A percentile compares a stretch with the other conserved stretches of the same genome.
Conservation (phyloP, 1,284 basidiomycete species). For the Boletellus dicymbophilus region DNA sequence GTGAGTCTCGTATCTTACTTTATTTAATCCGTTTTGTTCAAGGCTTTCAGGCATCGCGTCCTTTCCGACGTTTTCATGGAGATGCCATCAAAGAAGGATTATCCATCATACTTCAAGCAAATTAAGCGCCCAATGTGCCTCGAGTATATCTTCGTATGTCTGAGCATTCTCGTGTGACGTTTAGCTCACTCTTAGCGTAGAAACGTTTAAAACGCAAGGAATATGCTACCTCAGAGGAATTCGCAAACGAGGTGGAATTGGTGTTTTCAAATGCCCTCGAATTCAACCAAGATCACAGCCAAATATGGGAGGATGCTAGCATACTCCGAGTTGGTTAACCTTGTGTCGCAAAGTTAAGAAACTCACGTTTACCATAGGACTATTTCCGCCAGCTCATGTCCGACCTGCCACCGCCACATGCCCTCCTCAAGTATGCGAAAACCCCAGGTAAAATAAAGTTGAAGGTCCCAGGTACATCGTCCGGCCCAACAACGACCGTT, state of each 20-base stretch:
- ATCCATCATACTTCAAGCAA: conserved; percentile 84
- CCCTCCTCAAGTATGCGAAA: conserved; percentile 61
- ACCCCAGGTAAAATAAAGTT: conserved; percentile 66
- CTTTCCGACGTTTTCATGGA: conserved; percentile 82
- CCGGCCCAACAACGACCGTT: conserved; percentile 6
- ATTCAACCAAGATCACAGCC: conserved; percentile 78
- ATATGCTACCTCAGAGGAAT: conserved; percentile 65
- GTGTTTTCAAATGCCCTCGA: conserved; percentile 90
- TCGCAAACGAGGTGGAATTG: conserved; percentile 85
- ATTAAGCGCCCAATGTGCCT: conserved; percentile 86
- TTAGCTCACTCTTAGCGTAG: conserved; percentile 38
- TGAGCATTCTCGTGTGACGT: conserved; percentile 1
- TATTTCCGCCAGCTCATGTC: conserved; percentile 73
- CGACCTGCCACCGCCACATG: conserved; percentile 66
- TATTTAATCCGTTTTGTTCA: conserved; percentile 1
- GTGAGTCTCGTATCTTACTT: conserved; percentile 12
- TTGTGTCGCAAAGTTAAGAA: conserved; percentile 1
- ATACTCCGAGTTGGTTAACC: conserved; percentile 54
- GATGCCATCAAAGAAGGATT: conserved; percentile 76
- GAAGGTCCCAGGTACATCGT: conserved; percentile 47
- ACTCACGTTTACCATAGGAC: conserved; percentile 45
- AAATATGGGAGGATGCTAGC: conserved; percentile 75
- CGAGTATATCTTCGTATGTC: conserved; percentile 75
- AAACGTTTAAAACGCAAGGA: conserved; percentile 78
- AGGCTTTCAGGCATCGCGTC: conserved; percentile 56